phyloP scores from a whole-genome alignment of 495 filamentous ascomycete genomes.

The Neurospora sp. region DNA sequence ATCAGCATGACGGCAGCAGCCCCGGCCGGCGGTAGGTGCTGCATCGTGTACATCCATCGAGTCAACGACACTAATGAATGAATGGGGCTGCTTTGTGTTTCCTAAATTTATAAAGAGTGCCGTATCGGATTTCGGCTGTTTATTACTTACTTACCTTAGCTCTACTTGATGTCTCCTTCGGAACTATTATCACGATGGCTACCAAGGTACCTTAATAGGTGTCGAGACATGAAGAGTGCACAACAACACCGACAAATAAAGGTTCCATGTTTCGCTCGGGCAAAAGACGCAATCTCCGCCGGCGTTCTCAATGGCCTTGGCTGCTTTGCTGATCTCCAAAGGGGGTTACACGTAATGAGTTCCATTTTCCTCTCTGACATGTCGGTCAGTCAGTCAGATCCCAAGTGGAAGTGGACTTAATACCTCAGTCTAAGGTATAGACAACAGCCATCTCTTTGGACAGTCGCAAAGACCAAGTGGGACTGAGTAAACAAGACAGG shows the following conservation, averaged over 20 bases:
- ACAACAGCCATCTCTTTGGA: not conserved
- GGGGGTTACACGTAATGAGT: not conserved
- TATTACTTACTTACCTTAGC: too few species aligned
- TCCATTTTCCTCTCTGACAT: not conserved
- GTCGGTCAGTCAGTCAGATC: conserved; percentile 9
- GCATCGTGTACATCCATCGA: not conserved
- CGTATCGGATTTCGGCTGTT: too few species aligned
- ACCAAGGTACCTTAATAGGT: not conserved
- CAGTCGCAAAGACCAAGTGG: not conserved
- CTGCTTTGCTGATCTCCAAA: not conserved
- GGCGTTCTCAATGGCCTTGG: not conserved
- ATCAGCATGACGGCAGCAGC: not conserved
- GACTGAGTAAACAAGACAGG: not conserved
- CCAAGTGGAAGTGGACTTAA: not conserved
- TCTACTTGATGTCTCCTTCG: too few species aligned
- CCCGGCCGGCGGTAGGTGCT: not conserved
- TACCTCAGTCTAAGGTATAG: not conserved
- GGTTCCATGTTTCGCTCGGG: not conserved
- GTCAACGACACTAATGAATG: not conserved
- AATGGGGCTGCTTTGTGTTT: not conserved
- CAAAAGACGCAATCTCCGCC: not conserved
- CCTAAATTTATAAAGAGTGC: too few species aligned
- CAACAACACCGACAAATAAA: not conserved
- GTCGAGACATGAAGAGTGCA: not conserved
- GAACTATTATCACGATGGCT: not conserved